Evolutionary conservation across 305 asterid genomes (phyloP).

Genomic region (Lippia alba): DNA sequence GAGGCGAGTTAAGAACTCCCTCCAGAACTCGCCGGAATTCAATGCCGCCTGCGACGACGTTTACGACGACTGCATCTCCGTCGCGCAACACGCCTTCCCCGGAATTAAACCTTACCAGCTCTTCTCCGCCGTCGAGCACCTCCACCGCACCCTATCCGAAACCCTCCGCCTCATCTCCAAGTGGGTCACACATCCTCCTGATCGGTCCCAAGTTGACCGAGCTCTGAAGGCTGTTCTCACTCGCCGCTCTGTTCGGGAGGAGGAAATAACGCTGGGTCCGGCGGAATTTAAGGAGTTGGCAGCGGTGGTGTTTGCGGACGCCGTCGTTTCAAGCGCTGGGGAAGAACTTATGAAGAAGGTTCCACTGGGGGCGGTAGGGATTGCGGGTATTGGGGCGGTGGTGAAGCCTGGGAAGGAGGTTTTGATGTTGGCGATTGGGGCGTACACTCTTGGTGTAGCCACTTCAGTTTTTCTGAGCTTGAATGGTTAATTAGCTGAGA

Average conservation of each 20-base stretch:
- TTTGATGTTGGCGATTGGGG: constrained; percentile 70
- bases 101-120: constrained; percentile 85
- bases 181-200: constrained; percentile 72
- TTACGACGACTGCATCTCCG: constrained; percentile 60
- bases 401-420: constrained; percentile 58
- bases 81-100: constrained; percentile 70
- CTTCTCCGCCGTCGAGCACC: constrained; percentile 65
- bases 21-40: constrained; percentile 58
- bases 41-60: constrained; percentile 63
- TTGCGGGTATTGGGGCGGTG: constrained; percentile 65
- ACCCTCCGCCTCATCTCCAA: constrained; percentile 56
- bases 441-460: constrained; percentile 75
- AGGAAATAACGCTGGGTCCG: constrained; percentile 46
- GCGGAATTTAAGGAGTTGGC: constrained; percentile 63
- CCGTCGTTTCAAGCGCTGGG: constrained; percentile 52
- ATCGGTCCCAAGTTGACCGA: constrained; percentile 60
- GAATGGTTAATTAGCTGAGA: constrained; percentile 37
- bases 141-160: constrained; percentile 52
- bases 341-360: constrained; percentile 53
- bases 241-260: constrained; percentile 41
- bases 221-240: constrained; percentile 46
- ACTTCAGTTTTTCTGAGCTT: constrained; percentile 54
- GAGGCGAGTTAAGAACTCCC: constrained; percentile 56
- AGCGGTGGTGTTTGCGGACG: constrained; percentile 55
- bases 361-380: constrained; percentile 69